Evolutionary conservation across 1,284 basidiomycete genomes (phyloP), one percentile per base, ranked within the genome.

Genomic region (Marasmius tenuissimus): DNA sequence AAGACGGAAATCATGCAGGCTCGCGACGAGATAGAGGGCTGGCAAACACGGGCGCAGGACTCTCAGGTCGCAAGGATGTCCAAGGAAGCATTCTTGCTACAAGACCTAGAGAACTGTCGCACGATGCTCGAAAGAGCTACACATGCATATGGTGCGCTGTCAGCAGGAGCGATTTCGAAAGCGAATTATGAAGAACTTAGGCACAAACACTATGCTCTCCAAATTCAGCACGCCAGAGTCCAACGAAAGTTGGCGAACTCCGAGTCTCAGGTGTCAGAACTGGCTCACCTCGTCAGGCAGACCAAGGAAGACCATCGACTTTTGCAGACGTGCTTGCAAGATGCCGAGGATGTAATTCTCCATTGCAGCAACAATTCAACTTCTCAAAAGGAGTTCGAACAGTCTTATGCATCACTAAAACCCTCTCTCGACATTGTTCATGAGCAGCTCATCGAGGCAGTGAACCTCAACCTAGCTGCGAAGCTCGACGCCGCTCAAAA

Each of bases 221-320:
- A 80, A 60, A 68, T 85, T 27, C 81, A 78, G 11, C 74, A 77
- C 18, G 71, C 78, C 38, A 83, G 86, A 38, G 74, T 91, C 16
- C 84, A 89, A 68, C 82, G 89, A 63, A 89, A 87, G 69, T 75
- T 89, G 6, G 85, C 82, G 38, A 89, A 89, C 67, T 78, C 87
- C 9, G 87, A 91, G 60, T 83, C 74, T 14, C 88, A 92, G 69
- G 87, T 89, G 12, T 70, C 77, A 12, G 88, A 91, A 65, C 75
- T 92, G 11, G 85, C 84, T 0, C 73, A 82, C 61, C 78, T 92
- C 37, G 78, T 89, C 66, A 85, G 87, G 35, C 81, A 85, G 37
- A 75, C 76, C 22, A 81, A 82, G 48, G 83, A 86, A 12, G 78
- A 85, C 57, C 88, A 83, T 61, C 62, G 61, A 7, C 67, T 83